Percentiles rank a stretch among this genome's conserved stretches.
phyloP scores from a whole-genome alignment of 2,329 filamentous ascomycete species.

The Mariannaea sp. region DNA sequence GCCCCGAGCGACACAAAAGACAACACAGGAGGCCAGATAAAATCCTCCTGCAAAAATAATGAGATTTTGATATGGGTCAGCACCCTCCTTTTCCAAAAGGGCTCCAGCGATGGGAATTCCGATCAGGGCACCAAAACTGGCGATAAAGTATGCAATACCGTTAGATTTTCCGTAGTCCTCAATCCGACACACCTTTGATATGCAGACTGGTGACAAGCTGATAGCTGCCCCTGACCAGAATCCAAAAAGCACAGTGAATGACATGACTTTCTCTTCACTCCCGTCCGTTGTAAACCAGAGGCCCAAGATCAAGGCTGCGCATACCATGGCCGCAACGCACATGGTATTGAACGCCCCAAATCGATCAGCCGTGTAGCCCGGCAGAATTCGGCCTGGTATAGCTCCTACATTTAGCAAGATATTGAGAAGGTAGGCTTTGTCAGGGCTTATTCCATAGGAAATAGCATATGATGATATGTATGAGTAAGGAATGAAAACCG shows the following conservation, averaged over 20 bases:
- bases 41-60: slow-evolving; percentile 18
- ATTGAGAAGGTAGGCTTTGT: slow-evolving; percentile 6
- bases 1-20: slow-evolving; percentile 14
- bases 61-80: neutral
- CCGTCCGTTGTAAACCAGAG: slow-evolving; percentile 36
- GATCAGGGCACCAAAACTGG: slow-evolving; percentile 62
- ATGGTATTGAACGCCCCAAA: slow-evolving; percentile 25
- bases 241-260: slow-evolving; percentile 69
- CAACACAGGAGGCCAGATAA: slow-evolving; percentile 14
- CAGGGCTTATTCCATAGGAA: slow-evolving; percentile 42
- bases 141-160: slow-evolving; percentile 71
- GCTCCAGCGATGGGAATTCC: slow-evolving; percentile 63
- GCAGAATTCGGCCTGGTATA: slow-evolving; percentile 18
- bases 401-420: slow-evolving; percentile 15
- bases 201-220: slow-evolving; percentile 71
- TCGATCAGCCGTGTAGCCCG: slow-evolving; percentile 44
- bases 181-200: slow-evolving; percentile 71
- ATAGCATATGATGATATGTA: slow-evolving; percentile 23
- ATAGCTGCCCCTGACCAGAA: slow-evolving; percentile 74
- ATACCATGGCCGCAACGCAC: slow-evolving; percentile 9
- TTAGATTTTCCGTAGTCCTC: slow-evolving; percentile 72
- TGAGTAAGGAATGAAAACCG: slow-evolving; percentile 24
- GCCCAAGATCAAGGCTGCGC: slow-evolving; percentile 1
- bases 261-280: slow-evolving; percentile 55
- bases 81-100: neutral